phyloP scores from a whole-genome alignment of 2,329 filamentous ascomycete genomes.

The Balansia obtecta region DNA sequence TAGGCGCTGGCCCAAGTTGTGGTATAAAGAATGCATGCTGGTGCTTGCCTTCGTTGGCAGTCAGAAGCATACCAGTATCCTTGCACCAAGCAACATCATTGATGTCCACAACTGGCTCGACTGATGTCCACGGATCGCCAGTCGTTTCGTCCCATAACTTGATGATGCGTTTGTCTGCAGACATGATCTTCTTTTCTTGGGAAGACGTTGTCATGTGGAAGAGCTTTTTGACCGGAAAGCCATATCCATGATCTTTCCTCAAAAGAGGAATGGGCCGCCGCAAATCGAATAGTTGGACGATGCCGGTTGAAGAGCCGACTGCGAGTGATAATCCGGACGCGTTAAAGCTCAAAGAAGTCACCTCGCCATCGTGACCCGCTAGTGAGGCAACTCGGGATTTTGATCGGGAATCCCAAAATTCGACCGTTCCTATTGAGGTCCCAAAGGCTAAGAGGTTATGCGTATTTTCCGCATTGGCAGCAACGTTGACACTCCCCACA shows the following conservation, averaged over 20 bases:
- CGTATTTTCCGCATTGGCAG: slow-evolving; percentile 73
- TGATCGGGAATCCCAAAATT: slow-evolving; percentile 89
- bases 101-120: slow-evolving; percentile 88
- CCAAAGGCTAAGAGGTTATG: slow-evolving; percentile 90
- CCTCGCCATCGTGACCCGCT: slow-evolving; percentile 53
- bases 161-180: slow-evolving; percentile 88
- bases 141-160: slow-evolving; percentile 85
- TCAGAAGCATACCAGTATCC: slow-evolving; percentile 87
- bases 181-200: slow-evolving; percentile 77
- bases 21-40: slow-evolving; percentile 94
- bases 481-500: slow-evolving; percentile 77
- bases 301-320: slow-evolving; percentile 75
- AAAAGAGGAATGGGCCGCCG: slow-evolving; percentile 76
- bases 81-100: slow-evolving; percentile 91
- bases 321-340: slow-evolving; percentile 73
- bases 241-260: slow-evolving; percentile 92
- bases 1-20: slow-evolving; percentile 82
- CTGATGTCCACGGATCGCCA: slow-evolving; percentile 85
- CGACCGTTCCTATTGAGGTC: slow-evolving; percentile 87
- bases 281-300: slow-evolving; percentile 85
- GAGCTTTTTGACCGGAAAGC: slow-evolving; percentile 80
- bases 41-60: slow-evolving; percentile 90
- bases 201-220: slow-evolving; percentile 58
- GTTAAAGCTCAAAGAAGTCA: slow-evolving; percentile 82
- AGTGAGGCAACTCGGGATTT: slow-evolving; percentile 71